Conservation (phyloP, 345 rosid genomes). For the Limnanthes douglasii region DNA sequence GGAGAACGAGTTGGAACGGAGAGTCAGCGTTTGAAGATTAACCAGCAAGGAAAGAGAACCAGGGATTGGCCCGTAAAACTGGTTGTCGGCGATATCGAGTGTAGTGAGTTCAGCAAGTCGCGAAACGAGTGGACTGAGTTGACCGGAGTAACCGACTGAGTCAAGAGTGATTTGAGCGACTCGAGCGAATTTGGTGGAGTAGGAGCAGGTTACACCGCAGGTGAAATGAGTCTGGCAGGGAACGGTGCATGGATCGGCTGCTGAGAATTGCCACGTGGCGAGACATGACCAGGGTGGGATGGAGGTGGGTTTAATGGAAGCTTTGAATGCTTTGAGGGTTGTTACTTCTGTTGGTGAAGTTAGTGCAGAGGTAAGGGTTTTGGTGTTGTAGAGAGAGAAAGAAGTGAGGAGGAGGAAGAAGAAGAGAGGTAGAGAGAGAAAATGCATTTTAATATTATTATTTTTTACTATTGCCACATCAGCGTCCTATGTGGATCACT, state of each 20-base stretch:
- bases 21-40: constrained; percentile 36
- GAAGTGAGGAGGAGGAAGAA: neutral
- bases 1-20: constrained; percentile 64
- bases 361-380: too few species aligned
- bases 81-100: constrained; percentile 68
- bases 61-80: constrained; percentile 49
- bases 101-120: constrained; percentile 33
- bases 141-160: constrained; percentile 70
- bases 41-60: constrained; percentile 41
- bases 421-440: neutral
- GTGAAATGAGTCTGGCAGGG: constrained; percentile 61
- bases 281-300: constrained; percentile 50
- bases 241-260: constrained; percentile 42
- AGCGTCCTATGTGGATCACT: constrained; percentile 9
- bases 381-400: constrained; percentile 1
- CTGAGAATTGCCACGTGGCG: constrained; percentile 53
- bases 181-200: constrained; percentile 38
- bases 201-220: constrained; percentile 48
- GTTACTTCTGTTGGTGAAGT: constrained; percentile 34
- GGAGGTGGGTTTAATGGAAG: constrained; percentile 34
- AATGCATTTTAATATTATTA: constrained; percentile 9
- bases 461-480: too few species aligned
- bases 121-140: constrained; percentile 49
- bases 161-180: constrained; percentile 65
- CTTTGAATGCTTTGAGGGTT: constrained; percentile 46